Conservation (phyloP, 2,329 filamentous ascomycete species). For the Cyphellophora attinorum region DNA sequence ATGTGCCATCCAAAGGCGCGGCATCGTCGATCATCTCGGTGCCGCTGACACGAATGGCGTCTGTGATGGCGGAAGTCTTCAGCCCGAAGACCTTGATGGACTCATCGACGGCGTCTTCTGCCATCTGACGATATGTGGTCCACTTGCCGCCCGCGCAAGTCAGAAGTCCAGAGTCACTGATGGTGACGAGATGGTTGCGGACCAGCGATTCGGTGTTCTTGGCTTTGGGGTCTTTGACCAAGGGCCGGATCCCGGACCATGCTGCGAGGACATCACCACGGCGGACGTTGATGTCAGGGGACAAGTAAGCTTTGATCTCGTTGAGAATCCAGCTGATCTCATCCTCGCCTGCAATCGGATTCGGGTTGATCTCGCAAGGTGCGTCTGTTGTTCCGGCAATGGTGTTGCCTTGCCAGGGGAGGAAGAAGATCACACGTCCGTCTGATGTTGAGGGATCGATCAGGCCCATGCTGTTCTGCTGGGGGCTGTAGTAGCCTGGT, state of each 20-base stretch:
- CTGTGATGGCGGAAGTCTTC: conserved; percentile 12
- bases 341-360: conserved; percentile 70
- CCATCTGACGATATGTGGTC: conserved; percentile 91
- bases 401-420: conserved; percentile 87
- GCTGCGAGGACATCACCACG: conserved; percentile 81
- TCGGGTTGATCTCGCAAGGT: conserved; percentile 59
- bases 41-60: conserved; percentile 15
- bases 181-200: conserved; percentile 73
- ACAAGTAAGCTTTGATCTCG: conserved; percentile 72
- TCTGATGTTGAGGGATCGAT: conserved; percentile 82
- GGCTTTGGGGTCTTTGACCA: conserved; percentile 78
- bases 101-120: conserved; percentile 78
- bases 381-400: conserved; percentile 84
- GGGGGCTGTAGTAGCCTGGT: conserved; percentile 75
- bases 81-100: conserved; percentile 18
- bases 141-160: conserved; percentile 86
- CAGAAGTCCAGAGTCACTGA: conserved; percentile 68
- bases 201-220: conserved; percentile 80
- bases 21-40: conserved; percentile 20
- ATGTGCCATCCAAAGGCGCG: conserved; percentile 50
- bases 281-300: conserved; percentile 75
- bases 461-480: conserved; percentile 63
- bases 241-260: conserved; percentile 78
- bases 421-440: conserved; percentile 84
- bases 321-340: conserved; percentile 83